Conservation (phyloP, 371 early-diverging fungal genomes). For the Rhizopus sp. region DNA sequence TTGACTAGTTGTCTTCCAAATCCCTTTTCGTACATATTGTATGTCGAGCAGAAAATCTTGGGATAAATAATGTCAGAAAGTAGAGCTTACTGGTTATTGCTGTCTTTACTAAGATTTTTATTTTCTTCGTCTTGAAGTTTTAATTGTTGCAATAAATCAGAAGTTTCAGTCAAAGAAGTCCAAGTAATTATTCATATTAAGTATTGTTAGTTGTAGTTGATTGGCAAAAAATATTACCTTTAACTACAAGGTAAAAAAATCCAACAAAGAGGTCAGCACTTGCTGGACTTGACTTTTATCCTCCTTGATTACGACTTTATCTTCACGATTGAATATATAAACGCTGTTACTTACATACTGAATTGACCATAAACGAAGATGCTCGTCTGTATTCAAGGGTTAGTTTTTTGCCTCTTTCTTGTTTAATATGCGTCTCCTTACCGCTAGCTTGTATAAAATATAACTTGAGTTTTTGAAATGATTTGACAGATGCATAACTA, state of each 20-base stretch:
- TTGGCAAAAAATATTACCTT: conserved; percentile 19
- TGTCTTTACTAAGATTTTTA: conserved; percentile 1
- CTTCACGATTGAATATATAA: conserved; percentile 15
- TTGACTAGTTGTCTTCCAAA: conserved; percentile 11
- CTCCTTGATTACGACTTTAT: conserved; percentile 13
- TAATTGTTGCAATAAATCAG: conserved; percentile 14
- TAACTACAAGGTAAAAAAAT: conserved; percentile 19
- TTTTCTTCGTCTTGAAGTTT: conserved; percentile 17
- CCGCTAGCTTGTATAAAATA: conserved; percentile 13
- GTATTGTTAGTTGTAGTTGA: conserved; percentile 15
- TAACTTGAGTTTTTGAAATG: conserved; percentile 5
- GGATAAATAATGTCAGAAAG: conserved; percentile 11
- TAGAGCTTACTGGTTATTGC: conserved; percentile 3
- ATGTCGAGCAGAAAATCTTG: conserved; percentile 13
- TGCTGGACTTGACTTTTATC: conserved; percentile 16
- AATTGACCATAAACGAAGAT: conserved; percentile 18
- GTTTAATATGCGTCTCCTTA: conserved; percentile 8
- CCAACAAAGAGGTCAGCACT: conserved; percentile 15
- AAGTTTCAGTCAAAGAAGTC: conserved; percentile 14
- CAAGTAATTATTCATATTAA: conserved; percentile 9
- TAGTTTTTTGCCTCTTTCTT: conserved; percentile 16
- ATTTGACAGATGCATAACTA: conserved; percentile 1
- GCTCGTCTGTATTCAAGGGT: conserved; percentile 20
- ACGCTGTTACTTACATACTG: conserved; percentile 15
- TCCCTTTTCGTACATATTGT: conserved; percentile 13